phyloP scores from a whole-genome alignment of 192 early-diverging fungal species.

The Coemansia guatemalensis region DNA sequence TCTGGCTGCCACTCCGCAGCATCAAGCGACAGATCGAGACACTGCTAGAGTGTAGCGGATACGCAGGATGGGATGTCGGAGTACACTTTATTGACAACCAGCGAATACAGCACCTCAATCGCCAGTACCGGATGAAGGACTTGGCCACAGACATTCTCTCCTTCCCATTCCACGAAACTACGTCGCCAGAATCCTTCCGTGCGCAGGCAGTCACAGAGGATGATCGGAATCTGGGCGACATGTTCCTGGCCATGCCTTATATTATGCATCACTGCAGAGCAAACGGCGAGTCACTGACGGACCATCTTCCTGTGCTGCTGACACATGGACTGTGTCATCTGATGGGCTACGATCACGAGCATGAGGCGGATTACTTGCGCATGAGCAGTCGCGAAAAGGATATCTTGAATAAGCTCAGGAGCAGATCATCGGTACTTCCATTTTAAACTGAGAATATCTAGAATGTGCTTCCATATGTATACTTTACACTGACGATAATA shows the following conservation, averaged over 20 bases:
- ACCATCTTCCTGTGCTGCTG: conserved; percentile 58
- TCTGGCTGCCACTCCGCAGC: conserved; percentile 46
- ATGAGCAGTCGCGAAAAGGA: conserved; percentile 40
- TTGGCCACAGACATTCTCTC: conserved; percentile 64
- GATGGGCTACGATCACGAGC: conserved; percentile 66
- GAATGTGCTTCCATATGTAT: neutral
- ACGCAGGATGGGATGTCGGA: conserved; percentile 62
- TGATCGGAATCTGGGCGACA: conserved; percentile 60
- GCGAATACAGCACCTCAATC: conserved; percentile 55
- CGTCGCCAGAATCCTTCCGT: conserved; percentile 19
- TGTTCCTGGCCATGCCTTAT: conserved; percentile 61
- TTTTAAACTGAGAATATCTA: neutral
- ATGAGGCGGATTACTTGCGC: conserved; percentile 45
- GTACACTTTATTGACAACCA: conserved; percentile 56
- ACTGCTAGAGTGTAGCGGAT: conserved; percentile 55
- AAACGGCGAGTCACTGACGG: conserved; percentile 47
- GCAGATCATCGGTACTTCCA: neutral
- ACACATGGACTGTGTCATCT: conserved; percentile 69
- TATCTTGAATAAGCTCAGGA: conserved; percentile 25
- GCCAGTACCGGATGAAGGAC: conserved; percentile 54
- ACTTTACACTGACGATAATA: neutral
- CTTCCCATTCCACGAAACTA: conserved; percentile 60
- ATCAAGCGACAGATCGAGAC: conserved; percentile 33
- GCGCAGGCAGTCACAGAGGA: conserved; percentile 44
- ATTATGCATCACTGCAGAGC: conserved; percentile 54